Base-by-base conservation (phyloP, 2,329 filamentous ascomycete genomes). In the Phaeomoniella chlamydospora region DNA sequence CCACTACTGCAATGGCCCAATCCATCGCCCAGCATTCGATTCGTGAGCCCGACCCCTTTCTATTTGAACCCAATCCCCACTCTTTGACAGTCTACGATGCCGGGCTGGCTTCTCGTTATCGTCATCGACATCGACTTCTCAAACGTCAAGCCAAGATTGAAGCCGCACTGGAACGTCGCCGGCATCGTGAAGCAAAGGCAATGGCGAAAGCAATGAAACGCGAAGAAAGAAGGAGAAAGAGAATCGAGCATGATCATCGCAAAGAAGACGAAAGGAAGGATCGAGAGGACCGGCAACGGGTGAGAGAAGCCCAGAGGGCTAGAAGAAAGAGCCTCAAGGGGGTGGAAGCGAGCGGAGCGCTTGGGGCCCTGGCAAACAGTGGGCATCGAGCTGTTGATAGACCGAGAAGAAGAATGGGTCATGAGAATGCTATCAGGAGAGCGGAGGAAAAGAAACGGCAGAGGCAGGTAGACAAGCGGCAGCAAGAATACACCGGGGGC, bases 161-260 rank as follows among this genome's bases (percentile, higher is more conserved):
- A n/a, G n/a, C n/a, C n/a, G n/a, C n/a, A n/a, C n/a, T n/a, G n/a
- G n/a, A n/a, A n/a, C n/a, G n/a, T n/a, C n/a, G n/a, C n/a, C n/a
- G n/a, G 13, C 30, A 30, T n/a, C 33, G 14, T 12, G 17, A 35
- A n/a, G 33, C 33, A 13, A 26, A 35, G 17, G 33, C 33, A 5
- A 16, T 19, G 18, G 33, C 33, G 4, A 30, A 35, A 15, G 33
- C 33, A 15, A 9, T 19, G 33, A n/a, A 16, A 35, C 30, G 30
- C 10, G 13, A 5, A 5, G 30, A 32, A 5, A 5, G 30, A 32
- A 5, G 30, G 13, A 15, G 14, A 6, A n/a, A 32, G 10, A 14
- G 17, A 10, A n/a, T n/a, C 5, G 30, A 32, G 13, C 13, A 32
- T 14, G 30, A 32, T 10, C 14, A 14, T n/a, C 30, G 17, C 13